These are phyloP conservation scores for Brassica cretica DNA, from an alignment of 345 rosid species.

Conservation along the genomic window DNA sequence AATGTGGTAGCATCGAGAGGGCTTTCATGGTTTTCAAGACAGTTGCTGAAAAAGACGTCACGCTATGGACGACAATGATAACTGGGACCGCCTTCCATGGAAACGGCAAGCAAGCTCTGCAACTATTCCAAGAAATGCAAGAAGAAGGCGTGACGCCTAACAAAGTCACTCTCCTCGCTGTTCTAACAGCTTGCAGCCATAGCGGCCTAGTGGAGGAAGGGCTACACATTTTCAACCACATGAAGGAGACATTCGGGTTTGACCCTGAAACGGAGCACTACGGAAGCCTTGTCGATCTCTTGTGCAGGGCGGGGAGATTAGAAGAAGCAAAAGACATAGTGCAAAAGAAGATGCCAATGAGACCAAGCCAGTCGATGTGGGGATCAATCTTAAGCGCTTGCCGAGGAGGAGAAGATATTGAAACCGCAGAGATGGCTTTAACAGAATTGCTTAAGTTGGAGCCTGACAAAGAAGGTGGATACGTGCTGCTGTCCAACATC, in stretches of 20 bases:
- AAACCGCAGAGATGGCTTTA: conserved; percentile 55
- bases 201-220: conserved; percentile 54
- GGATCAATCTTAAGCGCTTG: conserved; percentile 56
- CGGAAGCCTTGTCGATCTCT: conserved; percentile 57
- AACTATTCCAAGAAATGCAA: conserved; percentile 51
- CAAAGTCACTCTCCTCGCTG: conserved; percentile 53
- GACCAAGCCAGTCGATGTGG: conserved; percentile 55
- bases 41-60: conserved; percentile 44
- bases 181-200: conserved; percentile 59
- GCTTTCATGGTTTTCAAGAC: conserved; percentile 47
- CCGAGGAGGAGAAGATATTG: conserved; percentile 44
- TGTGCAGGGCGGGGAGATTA: conserved; percentile 55
- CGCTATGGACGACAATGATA: conserved; percentile 66
- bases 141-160: conserved; percentile 43
- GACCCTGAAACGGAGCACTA: conserved; percentile 55
- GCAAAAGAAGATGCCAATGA: conserved; percentile 51
- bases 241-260: conserved; percentile 47
- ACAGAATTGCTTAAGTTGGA: conserved; percentile 52
- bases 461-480: conserved; percentile 62
- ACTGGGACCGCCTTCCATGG: conserved; percentile 64
- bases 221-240: conserved; percentile 42
- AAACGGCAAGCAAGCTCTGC: conserved; percentile 50
- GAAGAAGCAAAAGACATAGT: conserved; percentile 47
- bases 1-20: conserved; percentile 50
- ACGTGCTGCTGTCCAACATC: conserved; percentile 54